Base-by-base conservation (phyloP, 75 land plant species). In the Picea sitchensis region DNA sequence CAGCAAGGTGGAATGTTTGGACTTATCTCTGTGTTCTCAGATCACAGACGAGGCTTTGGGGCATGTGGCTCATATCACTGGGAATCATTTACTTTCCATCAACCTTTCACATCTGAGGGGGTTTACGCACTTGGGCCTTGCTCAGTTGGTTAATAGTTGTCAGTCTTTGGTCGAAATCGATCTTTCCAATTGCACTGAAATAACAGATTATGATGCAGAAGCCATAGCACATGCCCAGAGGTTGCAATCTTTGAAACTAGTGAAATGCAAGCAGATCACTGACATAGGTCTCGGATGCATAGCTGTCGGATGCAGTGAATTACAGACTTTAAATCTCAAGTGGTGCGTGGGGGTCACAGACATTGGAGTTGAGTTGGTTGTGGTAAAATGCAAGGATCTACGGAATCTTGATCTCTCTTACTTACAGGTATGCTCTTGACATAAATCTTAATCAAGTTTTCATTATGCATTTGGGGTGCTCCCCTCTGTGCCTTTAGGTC, bases 301-400 rank as follows among this genome's bases (percentile, higher is more conserved):
- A 15, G 95, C 95, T 5, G 93, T 87, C 3, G 92, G 95, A 54
- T 95, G 98, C 75, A 78, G 59, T 68, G 84, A 85, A 77, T 65
- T 92, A 85, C 81, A 58, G 83, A 30, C 73, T 20, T 63, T 96
- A n/a, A 75, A 83, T 78, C 82, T 96, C 84, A 96, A 83, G 58
- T 90, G 91, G 86, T 96, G 96, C 81, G 61, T 91, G 7, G 90
- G 93, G 58, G 61, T 96, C 56, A 86, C 84, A 47, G 98, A 96
- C 86, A 38, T 85, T 65, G 98, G 98, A 26, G 85, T 96, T 14
- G 88, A 81, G 56, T 72, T 87, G 80, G 78, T 94, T 63, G 96
- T 93, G 12, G 80, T 85, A 21, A 89, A 88, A 79, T 92, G 98
- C 74, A 79, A 78, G 83, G 78, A 88, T 80, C 77, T 96, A 36